Evolutionary conservation across 768 basidiomycete genomes (phyloP).

Genomic region (Leucocoprinus birnbaumii): DNA sequence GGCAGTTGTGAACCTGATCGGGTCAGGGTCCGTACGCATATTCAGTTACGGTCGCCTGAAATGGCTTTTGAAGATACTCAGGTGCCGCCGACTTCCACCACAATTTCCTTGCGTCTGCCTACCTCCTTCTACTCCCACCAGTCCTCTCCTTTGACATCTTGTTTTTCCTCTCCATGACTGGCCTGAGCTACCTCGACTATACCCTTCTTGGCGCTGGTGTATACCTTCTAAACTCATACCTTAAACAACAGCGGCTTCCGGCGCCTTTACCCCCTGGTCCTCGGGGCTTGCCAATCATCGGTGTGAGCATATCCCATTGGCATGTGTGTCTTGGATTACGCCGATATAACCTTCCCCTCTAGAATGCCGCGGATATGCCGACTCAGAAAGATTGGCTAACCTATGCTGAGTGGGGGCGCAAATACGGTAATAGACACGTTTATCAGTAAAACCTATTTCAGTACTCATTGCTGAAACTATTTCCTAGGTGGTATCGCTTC

Average conservation of each 20-base stretch:
- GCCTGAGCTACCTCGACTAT: conserved; percentile 12
- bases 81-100: too few relatives aligned
- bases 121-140: background rate
- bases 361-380: conserved; percentile 51
- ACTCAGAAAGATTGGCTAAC: conserved; percentile 41
- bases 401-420: conserved; percentile 49
- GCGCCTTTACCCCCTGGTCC: conserved; percentile 37
- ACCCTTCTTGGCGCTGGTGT: conserved; percentile 16
- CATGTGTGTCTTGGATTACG: too few relatives aligned
- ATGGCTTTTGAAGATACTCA: too few relatives aligned
- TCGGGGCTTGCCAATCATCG: conserved; percentile 36
- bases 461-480: too few relatives aligned
- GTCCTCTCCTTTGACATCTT: background rate
- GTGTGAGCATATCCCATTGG: conserved; percentile 29
- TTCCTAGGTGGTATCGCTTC: conserved; percentile 35
- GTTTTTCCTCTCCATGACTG: background rate
- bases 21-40: too few relatives aligned
- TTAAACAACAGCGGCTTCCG: conserved; percentile 20
- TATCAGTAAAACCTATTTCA: too few relatives aligned
- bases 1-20: too few relatives aligned
- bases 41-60: too few relatives aligned
- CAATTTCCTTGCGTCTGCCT: too few relatives aligned
- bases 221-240: conserved; percentile 15
- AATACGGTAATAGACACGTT: too few relatives aligned
- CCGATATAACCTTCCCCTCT: too few relatives aligned